Evolutionary conservation across 352 stramenopile genomes (phyloP).

Genomic region (Phytophthora brassicae): DNA sequence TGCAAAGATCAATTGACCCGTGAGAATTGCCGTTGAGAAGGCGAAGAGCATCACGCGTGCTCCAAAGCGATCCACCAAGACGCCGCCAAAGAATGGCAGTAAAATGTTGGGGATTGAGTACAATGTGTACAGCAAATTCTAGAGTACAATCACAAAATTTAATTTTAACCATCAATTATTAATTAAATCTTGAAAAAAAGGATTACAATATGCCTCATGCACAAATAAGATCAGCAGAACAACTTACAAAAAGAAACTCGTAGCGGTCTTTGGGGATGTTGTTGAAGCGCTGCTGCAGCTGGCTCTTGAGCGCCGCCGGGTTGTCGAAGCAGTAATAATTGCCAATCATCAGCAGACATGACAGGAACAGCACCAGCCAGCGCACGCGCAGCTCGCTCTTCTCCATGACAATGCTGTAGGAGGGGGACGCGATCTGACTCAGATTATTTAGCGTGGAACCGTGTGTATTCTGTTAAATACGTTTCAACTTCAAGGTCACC

Average conservation of each 20-base stretch:
- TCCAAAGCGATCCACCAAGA: slow-evolving; percentile 90
- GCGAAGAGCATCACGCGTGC: slow-evolving; percentile 81
- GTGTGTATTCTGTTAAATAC: slow-evolving; percentile 26
- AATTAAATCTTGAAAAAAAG: no score
- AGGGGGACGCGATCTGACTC: slow-evolving; percentile 15
- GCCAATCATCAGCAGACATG: slow-evolving; percentile 88
- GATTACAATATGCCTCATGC: no score
- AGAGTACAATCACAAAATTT: slow-evolving; percentile 15
- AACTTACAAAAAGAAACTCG: slow-evolving; percentile 81
- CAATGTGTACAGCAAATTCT: slow-evolving; percentile 93
- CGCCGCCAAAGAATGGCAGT: slow-evolving; percentile 92
- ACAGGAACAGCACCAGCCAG: slow-evolving; percentile 87
- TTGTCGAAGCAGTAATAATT: slow-evolving; percentile 94
- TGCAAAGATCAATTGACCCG: slow-evolving; percentile 89
- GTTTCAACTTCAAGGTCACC: slow-evolving; percentile 7
- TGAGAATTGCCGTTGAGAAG: slow-evolving; percentile 83
- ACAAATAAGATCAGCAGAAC: neutral
- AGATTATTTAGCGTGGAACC: neutral
- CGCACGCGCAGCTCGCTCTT: slow-evolving; percentile 76
- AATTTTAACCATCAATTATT: no score
- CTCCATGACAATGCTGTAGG: slow-evolving; percentile 42
- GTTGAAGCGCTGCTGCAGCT: slow-evolving; percentile 86
- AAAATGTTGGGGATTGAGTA: slow-evolving; percentile 94
- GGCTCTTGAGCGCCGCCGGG: slow-evolving; percentile 83
- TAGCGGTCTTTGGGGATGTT: slow-evolving; percentile 71